These are phyloP conservation scores for Sequoia sempervirens DNA, from an alignment of 75 land plant genomes.

Conservation along the genomic window DNA sequence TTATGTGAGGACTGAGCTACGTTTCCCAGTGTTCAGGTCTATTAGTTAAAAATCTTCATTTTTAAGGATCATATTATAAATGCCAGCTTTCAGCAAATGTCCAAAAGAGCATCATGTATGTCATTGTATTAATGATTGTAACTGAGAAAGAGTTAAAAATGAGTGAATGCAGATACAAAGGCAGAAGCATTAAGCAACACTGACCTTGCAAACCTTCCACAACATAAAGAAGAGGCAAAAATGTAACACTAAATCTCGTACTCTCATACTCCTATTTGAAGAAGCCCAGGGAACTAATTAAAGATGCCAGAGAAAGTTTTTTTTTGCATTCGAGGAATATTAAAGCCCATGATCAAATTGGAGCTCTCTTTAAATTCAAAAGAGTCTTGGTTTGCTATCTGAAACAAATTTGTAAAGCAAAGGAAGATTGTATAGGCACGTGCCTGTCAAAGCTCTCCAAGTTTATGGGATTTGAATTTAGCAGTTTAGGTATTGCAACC, in stretches of 20 bases:
- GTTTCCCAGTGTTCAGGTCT: background rate
- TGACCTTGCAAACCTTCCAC: background rate
- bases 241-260: background rate
- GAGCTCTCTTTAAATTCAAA: constrained; percentile 1
- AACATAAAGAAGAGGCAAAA: background rate
- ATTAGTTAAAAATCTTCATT: background rate
- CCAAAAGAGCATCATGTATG: background rate
- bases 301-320: background rate
- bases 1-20: background rate
- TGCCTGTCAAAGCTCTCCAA: background rate
- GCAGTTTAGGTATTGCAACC: background rate
- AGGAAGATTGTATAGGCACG: background rate
- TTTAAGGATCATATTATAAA: background rate
- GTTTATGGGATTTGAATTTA: background rate
- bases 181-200: background rate
- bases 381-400: background rate
- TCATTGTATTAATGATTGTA: background rate
- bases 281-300: background rate
- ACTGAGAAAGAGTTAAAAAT: background rate
- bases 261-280: background rate
- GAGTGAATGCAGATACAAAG: background rate
- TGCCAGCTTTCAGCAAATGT: background rate
- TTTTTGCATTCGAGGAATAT: background rate
- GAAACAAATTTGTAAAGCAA: background rate
- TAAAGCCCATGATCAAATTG: background rate